These are phyloP conservation scores for Erysimum cheiri DNA, from an alignment of 441 rosid species.

Conservation along the genomic window DNA sequence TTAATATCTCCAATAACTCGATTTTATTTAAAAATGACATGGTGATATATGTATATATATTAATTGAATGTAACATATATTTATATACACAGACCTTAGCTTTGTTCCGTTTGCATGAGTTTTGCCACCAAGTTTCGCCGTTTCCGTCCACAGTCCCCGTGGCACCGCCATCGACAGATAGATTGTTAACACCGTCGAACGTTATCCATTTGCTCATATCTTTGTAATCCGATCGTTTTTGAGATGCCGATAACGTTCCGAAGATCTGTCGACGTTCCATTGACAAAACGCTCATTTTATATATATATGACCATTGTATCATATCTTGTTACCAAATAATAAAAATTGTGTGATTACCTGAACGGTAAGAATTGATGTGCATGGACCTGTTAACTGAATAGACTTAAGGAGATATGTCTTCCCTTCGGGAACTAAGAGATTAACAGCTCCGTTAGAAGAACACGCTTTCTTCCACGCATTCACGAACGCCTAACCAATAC, in stretches of 20 bases:
- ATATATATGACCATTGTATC: no score
- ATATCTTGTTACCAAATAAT: neutral
- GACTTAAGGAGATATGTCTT: slow-evolving; percentile 59
- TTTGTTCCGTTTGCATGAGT: slow-evolving; percentile 78
- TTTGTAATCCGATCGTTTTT: slow-evolving; percentile 56
- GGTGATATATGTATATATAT: neutral
- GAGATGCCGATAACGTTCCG: slow-evolving; percentile 76
- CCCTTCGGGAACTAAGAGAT: slow-evolving; percentile 56
- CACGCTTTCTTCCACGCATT: slow-evolving; percentile 88
- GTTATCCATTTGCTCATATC: slow-evolving; percentile 58
- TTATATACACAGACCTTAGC: slow-evolving; percentile 44
- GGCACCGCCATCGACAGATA: slow-evolving; percentile 69
- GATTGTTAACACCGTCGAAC: slow-evolving; percentile 51
- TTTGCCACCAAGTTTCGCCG: slow-evolving; percentile 90
- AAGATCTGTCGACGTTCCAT: slow-evolving; percentile 54
- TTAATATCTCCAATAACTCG: neutral
- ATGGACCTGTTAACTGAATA: slow-evolving; percentile 68
- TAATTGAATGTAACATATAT: neutral
- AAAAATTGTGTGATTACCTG: slow-evolving; percentile 50
- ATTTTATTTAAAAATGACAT: neutral
- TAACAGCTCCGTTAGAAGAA: slow-evolving; percentile 46
- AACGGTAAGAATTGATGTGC: slow-evolving; percentile 58
- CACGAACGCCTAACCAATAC: slow-evolving; percentile 58
- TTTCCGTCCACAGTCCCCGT: slow-evolving; percentile 70
- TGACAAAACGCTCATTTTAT: slow-evolving; percentile 5